Base-by-base conservation (phyloP, 2,329 filamentous ascomycete species). In the Clarireedia homoeocarpa region DNA sequence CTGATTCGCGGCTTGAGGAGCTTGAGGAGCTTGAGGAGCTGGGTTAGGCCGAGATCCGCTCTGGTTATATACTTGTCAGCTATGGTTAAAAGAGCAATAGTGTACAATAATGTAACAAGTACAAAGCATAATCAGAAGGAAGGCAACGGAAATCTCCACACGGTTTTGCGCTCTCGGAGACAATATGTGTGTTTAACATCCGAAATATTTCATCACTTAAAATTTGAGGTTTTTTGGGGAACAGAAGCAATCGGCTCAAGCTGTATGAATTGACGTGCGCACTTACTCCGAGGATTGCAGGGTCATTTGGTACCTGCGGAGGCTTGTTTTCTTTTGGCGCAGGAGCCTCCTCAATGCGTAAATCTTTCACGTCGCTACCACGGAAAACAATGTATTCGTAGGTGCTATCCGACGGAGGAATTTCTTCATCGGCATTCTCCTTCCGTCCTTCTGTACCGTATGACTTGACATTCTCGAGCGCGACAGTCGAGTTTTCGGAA, bases 91-190 rank as follows among this genome's bases (percentile, higher is more conserved):
- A 17, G 44, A 34, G 15, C 38, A 34, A 48, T 47, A 40, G 53
- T 45, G 27, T 10, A 45, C 49, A 50, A 45, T n/a, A 38, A 39
- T 54, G 40, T 15, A 58, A 39, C 60, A 56, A 55, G 64, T 65
- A 53, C 7, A 48, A 48, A 20, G 7, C 48, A 66, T 61, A 69
- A 84, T 96, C 91, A 96, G 91, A 96, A 96, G 91, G 91, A 96
- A 96, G 91, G 91, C 91, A 96, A 96, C 91, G 91, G 91, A 96
- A 86, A 88, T 83, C 75, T 96, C 91, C 85, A 95, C 91, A 96
- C 77, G 81, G 81, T 77, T 83, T 85, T 95, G 91, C 91, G 90
- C 90, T 88, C 86, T 86, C 88, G 88, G 88, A 86, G 86, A 84
- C 80, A 82, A 82, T 78, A 79, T 82, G 79, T 82, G 79, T 80